Percentiles rank a stretch among this genome's conserved stretches.
These are phyloP conservation scores for Meyerozyma guilliermondii DNA, from an alignment of 1,139 yeast genomes.

Conservation along the genomic window DNA sequence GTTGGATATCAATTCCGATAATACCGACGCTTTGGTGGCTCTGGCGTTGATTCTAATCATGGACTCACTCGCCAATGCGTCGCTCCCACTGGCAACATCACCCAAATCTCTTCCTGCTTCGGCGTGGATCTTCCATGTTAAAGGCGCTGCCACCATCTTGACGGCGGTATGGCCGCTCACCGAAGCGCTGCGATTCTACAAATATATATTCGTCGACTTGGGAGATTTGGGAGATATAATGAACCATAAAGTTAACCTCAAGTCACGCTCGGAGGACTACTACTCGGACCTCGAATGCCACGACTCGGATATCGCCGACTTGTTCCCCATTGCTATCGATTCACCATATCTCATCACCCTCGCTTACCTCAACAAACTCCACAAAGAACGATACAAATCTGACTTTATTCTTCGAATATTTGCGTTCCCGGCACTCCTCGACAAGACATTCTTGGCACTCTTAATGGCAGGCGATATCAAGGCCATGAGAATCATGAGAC, in stretches of 20 bases:
- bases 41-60: constrained; percentile 82
- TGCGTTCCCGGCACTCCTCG: constrained; percentile 90
- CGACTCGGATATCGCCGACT: constrained; percentile 77
- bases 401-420: constrained; percentile 84
- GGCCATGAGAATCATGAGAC: constrained; percentile 86
- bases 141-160: constrained; percentile 92
- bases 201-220: constrained; percentile 72
- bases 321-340: constrained; percentile 77
- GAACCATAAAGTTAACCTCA: constrained; percentile 41
- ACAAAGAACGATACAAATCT: constrained; percentile 74
- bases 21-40: constrained; percentile 90
- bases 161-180: constrained; percentile 95
- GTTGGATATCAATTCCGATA: constrained; percentile 71
- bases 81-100: constrained; percentile 60
- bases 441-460: constrained; percentile 67
- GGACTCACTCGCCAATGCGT: constrained; percentile 93
- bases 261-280: constrained; percentile 19
- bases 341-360: constrained; percentile 85
- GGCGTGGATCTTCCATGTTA: constrained; percentile 95
- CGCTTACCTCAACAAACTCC: constrained; percentile 80
- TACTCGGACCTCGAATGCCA: constrained; percentile 72
- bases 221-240: constrained; percentile 81
- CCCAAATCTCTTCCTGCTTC: constrained; percentile 77
- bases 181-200: constrained; percentile 67
- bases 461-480: constrained; percentile 79